Conservation (phyloP, 495 filamentous ascomycete species). For the Tuber umbilicatum region DNA sequence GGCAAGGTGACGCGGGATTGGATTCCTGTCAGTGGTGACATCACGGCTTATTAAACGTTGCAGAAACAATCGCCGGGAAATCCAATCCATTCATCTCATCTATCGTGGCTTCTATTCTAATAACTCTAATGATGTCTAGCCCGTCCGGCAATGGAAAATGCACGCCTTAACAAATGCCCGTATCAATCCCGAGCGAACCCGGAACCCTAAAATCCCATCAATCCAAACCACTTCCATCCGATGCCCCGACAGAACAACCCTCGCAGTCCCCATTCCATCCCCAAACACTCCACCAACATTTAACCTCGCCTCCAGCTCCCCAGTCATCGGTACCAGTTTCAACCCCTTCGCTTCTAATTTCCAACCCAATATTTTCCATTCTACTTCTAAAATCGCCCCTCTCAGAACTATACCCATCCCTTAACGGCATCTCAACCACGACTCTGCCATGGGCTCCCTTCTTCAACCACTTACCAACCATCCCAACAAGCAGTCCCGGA, state of each 20-base stretch:
- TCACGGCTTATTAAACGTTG: neutral
- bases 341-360: slow-evolving; percentile 53
- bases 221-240: neutral
- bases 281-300: slow-evolving; percentile 56
- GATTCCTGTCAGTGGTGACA: neutral
- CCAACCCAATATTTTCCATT: slow-evolving; percentile 52
- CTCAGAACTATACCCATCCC: slow-evolving; percentile 54
- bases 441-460: slow-evolving; percentile 48
- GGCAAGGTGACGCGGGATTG: neutral
- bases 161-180: neutral
- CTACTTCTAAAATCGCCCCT: slow-evolving; percentile 51
- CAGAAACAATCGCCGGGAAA: neutral
- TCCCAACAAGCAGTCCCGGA: slow-evolving; percentile 55
- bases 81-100: neutral
- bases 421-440: slow-evolving; percentile 59
- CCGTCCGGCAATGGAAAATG: neutral
- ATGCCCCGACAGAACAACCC: neutral
- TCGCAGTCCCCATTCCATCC: slow-evolving; percentile 15
- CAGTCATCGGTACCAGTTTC: slow-evolving; percentile 68
- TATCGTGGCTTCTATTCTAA: neutral
- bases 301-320: slow-evolving; percentile 52
- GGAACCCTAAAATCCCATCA: neutral
- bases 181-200: neutral
- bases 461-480: slow-evolving; percentile 53
- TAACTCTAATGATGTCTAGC: neutral